phyloP scores from a whole-genome alignment of 1,284 basidiomycete genomes.

The Exobasidium rhododendri region DNA sequence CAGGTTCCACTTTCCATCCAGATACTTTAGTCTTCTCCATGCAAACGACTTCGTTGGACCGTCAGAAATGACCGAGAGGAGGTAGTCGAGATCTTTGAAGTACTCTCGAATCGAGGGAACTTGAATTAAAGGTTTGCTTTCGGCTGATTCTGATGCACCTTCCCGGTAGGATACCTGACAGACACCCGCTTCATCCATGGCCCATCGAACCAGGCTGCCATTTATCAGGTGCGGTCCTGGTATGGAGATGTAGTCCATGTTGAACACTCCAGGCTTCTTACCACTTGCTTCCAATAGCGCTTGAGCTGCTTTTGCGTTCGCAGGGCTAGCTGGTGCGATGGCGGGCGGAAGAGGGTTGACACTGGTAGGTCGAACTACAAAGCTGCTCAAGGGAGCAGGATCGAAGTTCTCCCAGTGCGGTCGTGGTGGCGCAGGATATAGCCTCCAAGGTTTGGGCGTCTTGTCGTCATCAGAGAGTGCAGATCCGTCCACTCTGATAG shows the following conservation, averaged over 20 bases:
- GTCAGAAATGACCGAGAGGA: constrained; percentile 67
- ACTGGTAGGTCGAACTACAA: constrained; percentile 39
- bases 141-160: constrained; percentile 13
- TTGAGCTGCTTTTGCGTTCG: constrained; percentile 51
- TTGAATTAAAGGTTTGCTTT: constrained; percentile 64
- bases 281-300: constrained; percentile 49
- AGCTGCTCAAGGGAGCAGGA: constrained; percentile 50
- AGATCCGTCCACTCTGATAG: constrained; percentile 48
- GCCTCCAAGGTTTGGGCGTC: constrained; percentile 49
- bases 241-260: constrained; percentile 30
- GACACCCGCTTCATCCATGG: constrained; percentile 47
- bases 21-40: constrained; percentile 84
- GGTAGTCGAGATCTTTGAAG: constrained; percentile 90
- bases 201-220: constrained; percentile 30
- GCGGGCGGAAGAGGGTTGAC: constrained; percentile 44
- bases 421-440: constrained; percentile 52
- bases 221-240: constrained; percentile 31
- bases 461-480: constrained; percentile 24
- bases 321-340: constrained; percentile 49
- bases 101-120: constrained; percentile 89
- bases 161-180: constrained; percentile 49
- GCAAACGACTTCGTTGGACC: constrained; percentile 96
- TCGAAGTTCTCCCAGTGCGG: constrained; percentile 54
- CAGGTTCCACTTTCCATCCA: constrained; percentile 93
- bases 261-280: constrained; percentile 49